Base-by-base conservation (phyloP, 768 basidiomycete species). In the Clitopilus passeckerianus region DNA sequence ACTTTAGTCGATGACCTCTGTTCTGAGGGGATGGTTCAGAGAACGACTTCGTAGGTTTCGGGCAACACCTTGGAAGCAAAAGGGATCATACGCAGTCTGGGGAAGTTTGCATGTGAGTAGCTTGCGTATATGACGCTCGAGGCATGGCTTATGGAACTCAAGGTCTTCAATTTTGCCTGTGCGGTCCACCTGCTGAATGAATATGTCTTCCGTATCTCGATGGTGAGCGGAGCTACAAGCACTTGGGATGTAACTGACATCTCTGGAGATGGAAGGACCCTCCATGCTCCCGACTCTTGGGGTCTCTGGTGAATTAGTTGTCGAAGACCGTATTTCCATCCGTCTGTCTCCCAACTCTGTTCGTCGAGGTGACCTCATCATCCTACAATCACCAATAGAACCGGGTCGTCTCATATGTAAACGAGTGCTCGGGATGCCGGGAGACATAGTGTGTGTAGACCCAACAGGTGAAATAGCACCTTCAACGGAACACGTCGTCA, bases 391-490 rank as follows among this genome's bases (percentile, higher is more conserved):
- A 1, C 93, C 94, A 10, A 68, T 85, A 53, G 80, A 86, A 58
- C 90, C 89, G 1, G 72, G 73, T 3, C 81, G 81, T 53, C 74
- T 85, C 27, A 82, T 96, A 34, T 95, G 93, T 75, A 98, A 98
- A 76, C 85, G 96, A 43, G 76, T 98, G 10, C 80, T 96, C 34
- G 96, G 95, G 1, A 75, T 98, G 22, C 90, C 94, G 22, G 95
- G 96, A 4, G 96, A 98, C 72, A 74, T 87, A 34, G 70, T 98
- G 30, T 93, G 92, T 61, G 89, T 94, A 20, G 94, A 98, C 70
- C 95, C 95, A 18, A 88, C 87, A 3, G 89, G 89, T 4, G 63
- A 71, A 55, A 74, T 75, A 54, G 86, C 83, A 8, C 83, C 86
- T 9, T 85, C 86, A 10, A 79, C 78, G 15, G 89, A 89, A 61